Percentiles rank a stretch among this genome's conserved stretches.
Evolutionary conservation across 352 stramenopile species (phyloP).

Genomic region (Phytophthora colocasiae): DNA sequence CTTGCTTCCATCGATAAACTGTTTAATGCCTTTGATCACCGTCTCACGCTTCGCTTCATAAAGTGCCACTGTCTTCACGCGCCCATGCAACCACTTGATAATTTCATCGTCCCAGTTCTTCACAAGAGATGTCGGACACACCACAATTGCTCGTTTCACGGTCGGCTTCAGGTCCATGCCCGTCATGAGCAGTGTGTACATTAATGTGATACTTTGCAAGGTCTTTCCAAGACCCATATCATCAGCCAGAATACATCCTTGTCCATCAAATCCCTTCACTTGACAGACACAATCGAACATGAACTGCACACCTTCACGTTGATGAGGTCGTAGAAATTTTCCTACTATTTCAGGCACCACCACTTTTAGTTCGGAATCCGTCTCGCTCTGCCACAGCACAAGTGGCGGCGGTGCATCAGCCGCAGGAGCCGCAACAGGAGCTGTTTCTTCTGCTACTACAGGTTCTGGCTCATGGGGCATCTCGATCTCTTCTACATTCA

Average conservation of each 20-base stretch:
- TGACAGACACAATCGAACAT: slow-evolving; percentile 96
- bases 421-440: slow-evolving; percentile 16
- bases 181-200: slow-evolving; percentile 85
- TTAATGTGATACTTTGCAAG: slow-evolving; percentile 87
- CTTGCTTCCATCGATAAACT: slow-evolving; percentile 87
- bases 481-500: slow-evolving; percentile 73
- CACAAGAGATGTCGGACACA: slow-evolving; percentile 87
- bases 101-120: slow-evolving; percentile 94
- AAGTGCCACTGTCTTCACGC: slow-evolving; percentile 83
- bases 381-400: slow-evolving; percentile 82
- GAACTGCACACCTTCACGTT: slow-evolving; percentile 97
- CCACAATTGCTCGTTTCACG: slow-evolving; percentile 77
- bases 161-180: slow-evolving; percentile 75
- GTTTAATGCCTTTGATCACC: slow-evolving; percentile 84
- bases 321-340: slow-evolving; percentile 96
- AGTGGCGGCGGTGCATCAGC: slow-evolving; percentile 65
- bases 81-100: slow-evolving; percentile 87
- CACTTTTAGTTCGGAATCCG: slow-evolving; percentile 65
- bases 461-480: slow-evolving; percentile 36
- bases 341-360: slow-evolving; percentile 92
- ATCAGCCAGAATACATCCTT: slow-evolving; percentile 89
- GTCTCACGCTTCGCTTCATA: slow-evolving; percentile 84
- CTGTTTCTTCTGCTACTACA: slow-evolving; percentile 28
- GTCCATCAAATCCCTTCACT: slow-evolving; percentile 76
- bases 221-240: slow-evolving; percentile 92